Conservation (phyloP, 345 rosid genomes). For the Acer negundo region DNA sequence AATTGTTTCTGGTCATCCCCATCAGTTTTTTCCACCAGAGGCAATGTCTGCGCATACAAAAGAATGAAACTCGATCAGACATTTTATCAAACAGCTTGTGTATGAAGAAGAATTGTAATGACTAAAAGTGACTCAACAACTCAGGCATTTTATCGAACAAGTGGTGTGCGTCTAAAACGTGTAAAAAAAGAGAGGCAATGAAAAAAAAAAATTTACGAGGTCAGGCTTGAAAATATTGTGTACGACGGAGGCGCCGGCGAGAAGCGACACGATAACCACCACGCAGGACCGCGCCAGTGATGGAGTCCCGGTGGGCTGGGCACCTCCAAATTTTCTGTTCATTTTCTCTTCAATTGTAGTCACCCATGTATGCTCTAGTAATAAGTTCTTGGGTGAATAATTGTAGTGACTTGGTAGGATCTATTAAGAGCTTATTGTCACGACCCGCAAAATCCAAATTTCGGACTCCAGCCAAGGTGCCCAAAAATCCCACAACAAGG, state of each 20-base stretch:
- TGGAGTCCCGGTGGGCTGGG: slow-evolving; percentile 67
- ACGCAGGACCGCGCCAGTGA: slow-evolving; percentile 63
- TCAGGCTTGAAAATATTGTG: slow-evolving; percentile 69
- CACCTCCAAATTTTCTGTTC: slow-evolving; percentile 55
- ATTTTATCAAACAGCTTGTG: background rate
- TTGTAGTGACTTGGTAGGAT: no score
- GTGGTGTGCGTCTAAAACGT: background rate
- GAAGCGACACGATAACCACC: slow-evolving; percentile 63
- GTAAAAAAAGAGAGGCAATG: rapidly evolving
- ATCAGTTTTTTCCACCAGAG: slow-evolving; percentile 40
- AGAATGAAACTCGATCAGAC: background rate
- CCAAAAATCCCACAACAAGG: no score
- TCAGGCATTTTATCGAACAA: slow-evolving; percentile 52
- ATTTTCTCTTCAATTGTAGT: slow-evolving; percentile 16
- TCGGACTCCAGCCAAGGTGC: no score
- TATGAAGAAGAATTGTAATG: background rate
- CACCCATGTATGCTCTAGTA: no score
- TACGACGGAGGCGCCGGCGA: slow-evolving; percentile 72
- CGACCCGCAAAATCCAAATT: no score
- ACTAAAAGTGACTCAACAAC: no score
- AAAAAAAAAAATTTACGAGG: slow-evolving; percentile 42
- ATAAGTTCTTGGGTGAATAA: no score
- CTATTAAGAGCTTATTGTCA: no score
- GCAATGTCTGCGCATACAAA: slow-evolving; percentile 44
- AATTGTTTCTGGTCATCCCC: slow-evolving; percentile 21